These are phyloP conservation scores for Cicer bijugum DNA, from an alignment of 306 rosid species.

Conservation along the genomic window DNA sequence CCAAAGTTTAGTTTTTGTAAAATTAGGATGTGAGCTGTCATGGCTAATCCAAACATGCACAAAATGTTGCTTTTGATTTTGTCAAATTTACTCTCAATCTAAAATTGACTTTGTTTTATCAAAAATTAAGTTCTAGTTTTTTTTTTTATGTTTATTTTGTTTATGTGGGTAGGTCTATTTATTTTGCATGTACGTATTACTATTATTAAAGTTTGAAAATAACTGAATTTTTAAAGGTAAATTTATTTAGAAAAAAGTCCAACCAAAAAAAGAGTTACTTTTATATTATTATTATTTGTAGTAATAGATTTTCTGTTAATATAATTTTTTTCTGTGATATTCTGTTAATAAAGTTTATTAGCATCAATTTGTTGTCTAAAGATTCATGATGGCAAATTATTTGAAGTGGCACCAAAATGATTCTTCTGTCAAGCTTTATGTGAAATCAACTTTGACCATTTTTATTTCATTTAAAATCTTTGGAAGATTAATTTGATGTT, in stretches of 20 bases:
- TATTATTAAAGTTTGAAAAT: not conserved
- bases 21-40: no score
- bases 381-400: not conserved
- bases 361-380: not conserved
- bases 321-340: constrained; percentile 1
- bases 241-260: no score
- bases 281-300: not conserved
- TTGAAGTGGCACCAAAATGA: not conserved
- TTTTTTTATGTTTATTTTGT: not conserved
- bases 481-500: constrained; percentile 5
- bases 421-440: not conserved
- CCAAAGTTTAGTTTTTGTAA: no score
- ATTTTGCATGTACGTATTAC: not conserved
- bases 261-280: no score
- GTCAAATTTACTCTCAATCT: no score
- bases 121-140: not conserved
- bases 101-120: not conserved
- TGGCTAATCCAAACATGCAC: no score
- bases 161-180: not conserved
- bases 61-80: no score
- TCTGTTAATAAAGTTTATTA: constrained; percentile 23
- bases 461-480: not conserved
- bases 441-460: not conserved
- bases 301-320: constrained; percentile 8
- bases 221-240: no score